Conservation (phyloP, 2,329 filamentous ascomycete genomes). For the Lasiodiplodia sp. region DNA sequence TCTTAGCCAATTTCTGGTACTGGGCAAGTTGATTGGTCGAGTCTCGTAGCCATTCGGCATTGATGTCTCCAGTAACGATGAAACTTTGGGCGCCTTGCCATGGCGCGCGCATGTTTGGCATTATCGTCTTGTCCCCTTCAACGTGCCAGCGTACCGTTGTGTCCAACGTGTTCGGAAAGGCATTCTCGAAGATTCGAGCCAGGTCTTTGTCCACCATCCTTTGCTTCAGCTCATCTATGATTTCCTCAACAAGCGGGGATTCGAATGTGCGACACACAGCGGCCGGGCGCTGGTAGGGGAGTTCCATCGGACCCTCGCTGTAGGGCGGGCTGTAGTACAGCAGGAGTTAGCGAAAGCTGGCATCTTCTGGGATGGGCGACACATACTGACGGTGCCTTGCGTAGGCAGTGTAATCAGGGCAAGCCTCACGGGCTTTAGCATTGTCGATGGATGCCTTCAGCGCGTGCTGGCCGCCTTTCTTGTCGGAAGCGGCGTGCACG, state of each 20-base stretch:
- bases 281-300: conserved; percentile 87
- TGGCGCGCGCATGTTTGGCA: conserved; percentile 35
- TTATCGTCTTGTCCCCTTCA: conserved; percentile 55
- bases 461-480: conserved; percentile 22
- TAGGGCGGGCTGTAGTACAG: conserved; percentile 68
- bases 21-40: conserved; percentile 92
- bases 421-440: conserved; percentile 51
- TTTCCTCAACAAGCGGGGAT: conserved; percentile 84
- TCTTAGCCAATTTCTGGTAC: conserved; percentile 84
- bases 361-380: conserved; percentile 31
- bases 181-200: conserved; percentile 91
- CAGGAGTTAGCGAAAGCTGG: conserved; percentile 31
- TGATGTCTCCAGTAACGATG: conserved; percentile 91
- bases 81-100: conserved; percentile 92
- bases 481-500: conserved; percentile 10
- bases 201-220: conserved; percentile 86
- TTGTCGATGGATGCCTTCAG: conserved; percentile 7
- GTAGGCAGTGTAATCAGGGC: conserved; percentile 72
- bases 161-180: conserved; percentile 90
- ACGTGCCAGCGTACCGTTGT: conserved; percentile 90
- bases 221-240: conserved; percentile 81
- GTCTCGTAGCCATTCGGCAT: conserved; percentile 90
- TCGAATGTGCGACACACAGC: conserved; percentile 86
- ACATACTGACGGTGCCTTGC: conserved; percentile 66
- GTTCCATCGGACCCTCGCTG: conserved; percentile 77